Conservation (phyloP, 139 green algal species). For the Picochlorum sp. region DNA sequence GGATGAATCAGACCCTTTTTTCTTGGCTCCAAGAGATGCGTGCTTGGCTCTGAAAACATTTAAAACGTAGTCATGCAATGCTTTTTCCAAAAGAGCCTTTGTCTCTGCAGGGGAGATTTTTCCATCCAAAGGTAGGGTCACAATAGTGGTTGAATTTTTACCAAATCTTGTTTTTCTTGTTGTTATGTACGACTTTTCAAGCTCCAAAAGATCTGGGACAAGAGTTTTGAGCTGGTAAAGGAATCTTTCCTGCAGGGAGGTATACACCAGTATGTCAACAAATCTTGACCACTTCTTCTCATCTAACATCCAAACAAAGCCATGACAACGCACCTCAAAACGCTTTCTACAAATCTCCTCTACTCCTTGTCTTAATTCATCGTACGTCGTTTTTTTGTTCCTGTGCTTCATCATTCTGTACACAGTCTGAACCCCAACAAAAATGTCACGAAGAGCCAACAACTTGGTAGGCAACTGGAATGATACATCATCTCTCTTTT, state of each 20-base stretch:
- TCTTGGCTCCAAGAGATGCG: not conserved
- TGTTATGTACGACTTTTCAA: not conserved
- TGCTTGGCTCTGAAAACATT: no score
- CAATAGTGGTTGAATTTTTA: not conserved
- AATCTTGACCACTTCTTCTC: no score
- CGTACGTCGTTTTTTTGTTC: conserved; percentile 12
- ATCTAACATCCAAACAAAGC: no score
- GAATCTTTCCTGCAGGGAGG: no score
- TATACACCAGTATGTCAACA: no score
- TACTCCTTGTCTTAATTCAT: conserved; percentile 11
- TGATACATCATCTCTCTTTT: not conserved
- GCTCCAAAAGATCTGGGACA: conserved; percentile 9
- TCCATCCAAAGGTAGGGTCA: no score
- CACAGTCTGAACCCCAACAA: conserved; percentile 14
- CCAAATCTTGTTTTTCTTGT: not conserved
- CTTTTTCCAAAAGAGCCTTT: not conserved
- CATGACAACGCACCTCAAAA: no score
- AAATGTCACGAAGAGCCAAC: conserved; percentile 11
- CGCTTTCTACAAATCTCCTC: conserved; percentile 13
- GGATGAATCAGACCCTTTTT: no score
- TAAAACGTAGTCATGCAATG: not conserved
- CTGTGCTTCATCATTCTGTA: conserved; percentile 14
- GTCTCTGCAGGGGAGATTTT: not conserved
- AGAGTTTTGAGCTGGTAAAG: conserved; percentile 19
- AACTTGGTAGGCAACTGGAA: not conserved